Base-by-base conservation (phyloP, 768 basidiomycete species). In the Hygrocybe coccinea region DNA sequence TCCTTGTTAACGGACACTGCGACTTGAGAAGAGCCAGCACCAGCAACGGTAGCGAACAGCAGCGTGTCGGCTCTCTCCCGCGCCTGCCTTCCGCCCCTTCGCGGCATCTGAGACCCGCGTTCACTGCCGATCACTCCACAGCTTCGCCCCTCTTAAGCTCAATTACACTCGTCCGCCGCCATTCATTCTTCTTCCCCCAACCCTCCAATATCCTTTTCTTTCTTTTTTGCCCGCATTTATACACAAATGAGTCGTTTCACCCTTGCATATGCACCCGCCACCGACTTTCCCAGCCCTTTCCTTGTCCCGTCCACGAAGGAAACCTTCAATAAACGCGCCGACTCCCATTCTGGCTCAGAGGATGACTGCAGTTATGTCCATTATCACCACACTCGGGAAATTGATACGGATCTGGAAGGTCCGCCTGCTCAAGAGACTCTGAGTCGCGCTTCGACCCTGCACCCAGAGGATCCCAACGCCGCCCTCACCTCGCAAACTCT, bases 401-500 rank as follows among this genome's bases (percentile, higher is more conserved):
- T 62, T 43, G 80, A 81, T 10, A 55, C 59, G 22, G 77, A 79
- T 4, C 49, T 64, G 19, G 82, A 84, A 60, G 82, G 82, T 79
- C 53, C 59, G 69, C 34, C 37, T 10, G 43, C 24, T 24, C 17
- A 12, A n/a, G 11, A 54, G n/a, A 21, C 5, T 14, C 22, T 25
- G 45, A 8, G 45, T 25, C 56, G 45, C 38, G 56, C 48, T 57
- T 62, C 54, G 45, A 58, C 55, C 52, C 59, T 58, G 52, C 21
- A 21, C 25, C 52, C 60, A 69, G 70, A 68, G 33, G 73, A 74
- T 54, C 64, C 72, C 54, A 70, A 71, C 52, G 55, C 64, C 36
- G 72, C 84, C 2, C 70, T 91, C 66, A 91, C 84, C 17, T 82
- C 81, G 3, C 90, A 92, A 69, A 84, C 87, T 12, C 79, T 92